Conservation (phyloP, 1,284 basidiomycete species). For the Termitomyces sp. region DNA sequence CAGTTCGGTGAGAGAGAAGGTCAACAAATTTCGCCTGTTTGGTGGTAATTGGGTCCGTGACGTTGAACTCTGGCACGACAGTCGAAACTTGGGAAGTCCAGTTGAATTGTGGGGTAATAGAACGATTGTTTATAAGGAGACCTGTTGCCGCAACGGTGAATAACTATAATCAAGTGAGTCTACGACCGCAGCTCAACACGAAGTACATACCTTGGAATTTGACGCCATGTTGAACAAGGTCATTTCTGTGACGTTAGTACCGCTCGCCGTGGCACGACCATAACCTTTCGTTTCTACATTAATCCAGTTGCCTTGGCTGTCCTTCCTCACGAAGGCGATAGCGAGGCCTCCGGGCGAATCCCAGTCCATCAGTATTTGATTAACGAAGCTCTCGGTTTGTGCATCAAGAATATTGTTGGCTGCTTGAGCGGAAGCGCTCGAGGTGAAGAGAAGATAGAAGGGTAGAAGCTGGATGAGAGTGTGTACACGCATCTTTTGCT, state of each 20-base stretch:
- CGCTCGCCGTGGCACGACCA: slow-evolving; percentile 17
- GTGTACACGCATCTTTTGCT: too few species aligned
- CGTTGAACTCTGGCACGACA: slow-evolving; percentile 20
- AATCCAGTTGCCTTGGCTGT: slow-evolving; percentile 11
- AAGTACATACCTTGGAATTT: slow-evolving; percentile 19
- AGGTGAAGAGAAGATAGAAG: background rate
- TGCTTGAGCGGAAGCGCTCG: background rate
- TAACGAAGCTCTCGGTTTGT: slow-evolving; percentile 16
- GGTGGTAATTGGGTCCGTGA: slow-evolving; percentile 8
- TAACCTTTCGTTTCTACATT: slow-evolving; percentile 22
- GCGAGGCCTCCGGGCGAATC: slow-evolving; percentile 18
- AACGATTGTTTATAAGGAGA: slow-evolving; percentile 22
- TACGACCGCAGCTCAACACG: background rate
- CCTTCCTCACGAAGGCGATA: slow-evolving; percentile 17
- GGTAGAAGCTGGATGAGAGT: too few species aligned
- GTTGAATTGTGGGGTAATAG: slow-evolving; percentile 20
- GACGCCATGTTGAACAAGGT: slow-evolving; percentile 22
- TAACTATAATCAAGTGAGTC: too few species aligned
- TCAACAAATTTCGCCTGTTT: slow-evolving; percentile 9
- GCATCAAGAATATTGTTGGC: background rate
- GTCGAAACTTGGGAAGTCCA: slow-evolving; percentile 23
- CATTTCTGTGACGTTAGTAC: slow-evolving; percentile 16
- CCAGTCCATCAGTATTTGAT: slow-evolving; percentile 15
- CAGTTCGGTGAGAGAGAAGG: slow-evolving; percentile 11
- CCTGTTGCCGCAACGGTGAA: slow-evolving; percentile 3